Conservation (phyloP, 1,284 basidiomycete species). For the Malassezia restricta region DNA sequence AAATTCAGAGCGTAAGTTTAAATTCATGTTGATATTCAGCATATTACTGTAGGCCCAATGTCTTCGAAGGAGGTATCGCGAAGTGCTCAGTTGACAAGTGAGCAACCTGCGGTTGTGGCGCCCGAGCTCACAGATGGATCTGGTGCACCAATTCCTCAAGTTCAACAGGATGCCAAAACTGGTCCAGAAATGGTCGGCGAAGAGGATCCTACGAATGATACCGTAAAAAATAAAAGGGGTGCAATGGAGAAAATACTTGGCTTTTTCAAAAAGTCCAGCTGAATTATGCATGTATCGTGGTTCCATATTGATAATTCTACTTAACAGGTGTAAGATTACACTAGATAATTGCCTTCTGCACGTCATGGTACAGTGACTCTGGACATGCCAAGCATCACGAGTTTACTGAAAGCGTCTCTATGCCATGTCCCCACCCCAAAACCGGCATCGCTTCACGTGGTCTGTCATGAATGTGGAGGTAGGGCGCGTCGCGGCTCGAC, state of each 20-base stretch:
- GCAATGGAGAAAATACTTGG: not conserved
- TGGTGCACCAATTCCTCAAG: constrained; percentile 1
- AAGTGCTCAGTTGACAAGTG: constrained; percentile 4
- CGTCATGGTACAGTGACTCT: not conserved
- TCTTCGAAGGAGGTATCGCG: constrained; percentile 14
- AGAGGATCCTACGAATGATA: constrained; percentile 8
- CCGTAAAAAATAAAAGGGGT: constrained; percentile 7
- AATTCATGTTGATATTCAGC: not conserved
- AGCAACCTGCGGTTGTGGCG: constrained; percentile 16
- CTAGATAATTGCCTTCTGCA: not conserved
- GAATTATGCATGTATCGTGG: not conserved
- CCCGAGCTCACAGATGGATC: constrained; percentile 6
- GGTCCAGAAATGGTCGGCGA: constrained; percentile 14
- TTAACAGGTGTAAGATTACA: not conserved
- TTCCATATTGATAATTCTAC: not conserved
- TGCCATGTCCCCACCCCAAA: too few relatives aligned
- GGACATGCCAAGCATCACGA: not conserved
- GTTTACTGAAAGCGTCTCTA: too few relatives aligned
- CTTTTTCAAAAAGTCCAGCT: constrained; percentile 6
- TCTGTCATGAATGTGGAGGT: too few relatives aligned
- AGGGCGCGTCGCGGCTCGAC: too few relatives aligned
- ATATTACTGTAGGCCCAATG: constrained; percentile 12
- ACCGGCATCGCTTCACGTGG: too few relatives aligned
- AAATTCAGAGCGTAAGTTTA: constrained; percentile 8
- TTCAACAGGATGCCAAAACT: constrained; percentile 13